Conservation (phyloP, 2,329 filamentous ascomycete species). For the Colletotrichum simmondsii region DNA sequence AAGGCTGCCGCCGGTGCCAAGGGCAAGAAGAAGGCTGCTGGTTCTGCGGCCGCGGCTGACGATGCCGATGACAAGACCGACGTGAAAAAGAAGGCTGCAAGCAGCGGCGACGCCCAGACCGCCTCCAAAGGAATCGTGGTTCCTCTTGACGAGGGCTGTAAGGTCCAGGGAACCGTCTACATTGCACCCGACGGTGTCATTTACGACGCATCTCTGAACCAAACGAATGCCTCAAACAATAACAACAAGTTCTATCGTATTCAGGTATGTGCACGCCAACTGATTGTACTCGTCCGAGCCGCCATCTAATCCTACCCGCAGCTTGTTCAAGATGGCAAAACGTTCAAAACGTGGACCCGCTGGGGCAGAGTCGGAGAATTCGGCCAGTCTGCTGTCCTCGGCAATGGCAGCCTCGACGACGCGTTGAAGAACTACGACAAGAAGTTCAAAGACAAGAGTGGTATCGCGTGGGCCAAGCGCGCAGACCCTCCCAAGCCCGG, state of each 20-base stretch:
- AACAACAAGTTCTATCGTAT: conserved; percentile 88
- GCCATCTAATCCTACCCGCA: background rate
- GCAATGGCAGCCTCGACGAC: conserved; percentile 50
- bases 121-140: conserved; percentile 57
- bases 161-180: conserved; percentile 64
- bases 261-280: conserved; percentile 60
- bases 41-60: conserved; percentile 29
- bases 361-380: conserved; percentile 82
- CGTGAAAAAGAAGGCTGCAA: conserved; percentile 42
- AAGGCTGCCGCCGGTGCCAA: conserved; percentile 37
- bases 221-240: conserved; percentile 77
- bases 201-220: conserved; percentile 83
- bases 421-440: conserved; percentile 65
- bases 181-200: conserved; percentile 75
- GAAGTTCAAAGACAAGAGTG: conserved; percentile 73
- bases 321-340: conserved; percentile 27
- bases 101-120: conserved; percentile 55
- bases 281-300: conserved; percentile 6
- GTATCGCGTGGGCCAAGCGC: conserved; percentile 65
- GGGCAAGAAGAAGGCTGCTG: conserved; percentile 10
- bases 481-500: conserved; percentile 67
- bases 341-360: conserved; percentile 75
- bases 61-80: conserved; percentile 40
- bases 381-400: conserved; percentile 60
- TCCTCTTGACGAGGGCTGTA: conserved; percentile 61